Percentiles rank a stretch among this genome's conserved stretches.
Evolutionary conservation across 2,329 filamentous ascomycete species (phyloP).

Genomic region (Sphaerulina vaccinii): DNA sequence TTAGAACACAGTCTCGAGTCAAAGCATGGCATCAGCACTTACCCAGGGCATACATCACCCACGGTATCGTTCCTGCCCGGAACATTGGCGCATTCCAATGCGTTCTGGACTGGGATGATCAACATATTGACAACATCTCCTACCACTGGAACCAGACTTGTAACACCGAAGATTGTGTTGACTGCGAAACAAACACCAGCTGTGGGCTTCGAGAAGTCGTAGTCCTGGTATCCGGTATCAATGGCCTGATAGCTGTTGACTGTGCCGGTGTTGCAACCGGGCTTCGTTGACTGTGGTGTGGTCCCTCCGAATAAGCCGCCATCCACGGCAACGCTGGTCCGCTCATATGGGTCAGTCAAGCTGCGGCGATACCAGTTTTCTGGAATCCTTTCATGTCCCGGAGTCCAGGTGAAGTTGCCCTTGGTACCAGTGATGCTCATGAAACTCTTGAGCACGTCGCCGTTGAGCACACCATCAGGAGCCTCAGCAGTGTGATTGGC

Average conservation of each 20-base stretch:
- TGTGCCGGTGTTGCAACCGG: neutral
- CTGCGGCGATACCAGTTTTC: slow-evolving; percentile 28
- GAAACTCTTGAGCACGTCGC: slow-evolving; percentile 28
- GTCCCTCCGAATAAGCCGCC: neutral
- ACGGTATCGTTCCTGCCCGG: slow-evolving; percentile 1
- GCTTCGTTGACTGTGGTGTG: neutral
- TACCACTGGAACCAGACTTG: neutral
- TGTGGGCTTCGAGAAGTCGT: slow-evolving; percentile 6
- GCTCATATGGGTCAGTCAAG: neutral
- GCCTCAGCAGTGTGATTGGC: slow-evolving; percentile 28
- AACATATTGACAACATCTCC: neutral
- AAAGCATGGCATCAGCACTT: neutral
- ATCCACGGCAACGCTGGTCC: neutral
- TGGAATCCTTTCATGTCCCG: slow-evolving; percentile 30
- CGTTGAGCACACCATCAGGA: slow-evolving; percentile 27
- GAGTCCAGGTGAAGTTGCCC: slow-evolving; percentile 26
- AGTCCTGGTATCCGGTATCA: slow-evolving; percentile 21
- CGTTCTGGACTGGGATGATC: slow-evolving; percentile 2
- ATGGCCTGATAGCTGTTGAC: slow-evolving; percentile 38
- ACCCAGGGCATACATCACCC: slow-evolving; percentile 3
- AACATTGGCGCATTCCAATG: neutral
- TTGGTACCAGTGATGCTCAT: slow-evolving; percentile 28
- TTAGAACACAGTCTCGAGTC: too few relatives aligned
- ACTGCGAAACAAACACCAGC: slow-evolving; percentile 3
- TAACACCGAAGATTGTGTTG: neutral